Conservation (phyloP, 768 basidiomycete species). For the Phaffia tasmanica region DNA sequence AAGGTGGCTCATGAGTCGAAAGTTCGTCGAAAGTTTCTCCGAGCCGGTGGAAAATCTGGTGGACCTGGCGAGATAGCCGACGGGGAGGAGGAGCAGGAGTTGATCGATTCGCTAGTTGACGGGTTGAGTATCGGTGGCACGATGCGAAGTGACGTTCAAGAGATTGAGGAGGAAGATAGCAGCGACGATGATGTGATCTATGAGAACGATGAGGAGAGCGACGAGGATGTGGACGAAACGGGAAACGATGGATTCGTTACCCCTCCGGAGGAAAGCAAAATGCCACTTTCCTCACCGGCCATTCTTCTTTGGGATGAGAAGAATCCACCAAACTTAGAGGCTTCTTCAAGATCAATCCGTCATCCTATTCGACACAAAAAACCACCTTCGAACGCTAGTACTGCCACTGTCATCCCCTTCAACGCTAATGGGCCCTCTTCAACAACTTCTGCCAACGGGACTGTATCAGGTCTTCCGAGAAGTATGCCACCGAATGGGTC, state of each 20-base stretch:
- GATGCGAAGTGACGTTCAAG: conserved; percentile 63
- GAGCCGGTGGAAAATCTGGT: conserved; percentile 32
- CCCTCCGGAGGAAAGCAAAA: conserved; percentile 41
- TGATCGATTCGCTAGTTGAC: conserved; percentile 68
- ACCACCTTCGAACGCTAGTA: conserved; percentile 2
- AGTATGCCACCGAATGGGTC: background rate
- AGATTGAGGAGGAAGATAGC: conserved; percentile 59
- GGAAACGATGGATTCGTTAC: conserved; percentile 29
- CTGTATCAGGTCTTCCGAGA: too few species aligned
- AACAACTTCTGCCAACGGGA: background rate
- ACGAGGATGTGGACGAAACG: conserved; percentile 36
- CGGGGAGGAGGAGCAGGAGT: conserved; percentile 71
- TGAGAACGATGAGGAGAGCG: conserved; percentile 36
- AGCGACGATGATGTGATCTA: conserved; percentile 13
- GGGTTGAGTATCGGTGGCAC: conserved; percentile 75
- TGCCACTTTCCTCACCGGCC: too few species aligned
- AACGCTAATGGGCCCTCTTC: too few species aligned
- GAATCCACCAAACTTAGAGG: conserved; percentile 35
- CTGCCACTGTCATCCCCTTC: background rate
- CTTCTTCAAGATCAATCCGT: background rate
- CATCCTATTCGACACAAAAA: background rate
- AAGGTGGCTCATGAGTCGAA: conserved; percentile 89
- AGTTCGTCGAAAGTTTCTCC: conserved; percentile 71
- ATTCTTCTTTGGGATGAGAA: conserved; percentile 25
- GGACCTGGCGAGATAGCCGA: conserved; percentile 37